phyloP scores from a whole-genome alignment of 2,329 filamentous ascomycete species.

The Phoma sp. region DNA sequence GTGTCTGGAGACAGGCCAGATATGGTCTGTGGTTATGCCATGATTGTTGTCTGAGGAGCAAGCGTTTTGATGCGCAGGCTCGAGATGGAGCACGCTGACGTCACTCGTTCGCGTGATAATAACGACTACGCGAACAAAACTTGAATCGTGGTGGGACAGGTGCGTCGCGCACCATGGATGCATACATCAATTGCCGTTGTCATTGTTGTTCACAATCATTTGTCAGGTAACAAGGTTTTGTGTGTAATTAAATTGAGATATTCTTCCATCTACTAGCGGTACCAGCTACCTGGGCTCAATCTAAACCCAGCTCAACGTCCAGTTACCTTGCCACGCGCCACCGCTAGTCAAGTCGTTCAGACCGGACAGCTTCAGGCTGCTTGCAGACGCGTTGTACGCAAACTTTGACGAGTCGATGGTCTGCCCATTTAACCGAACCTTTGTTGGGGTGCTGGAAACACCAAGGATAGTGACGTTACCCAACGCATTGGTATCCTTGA shows the following conservation, averaged over 20 bases:
- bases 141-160: conserved; percentile 23
- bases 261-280: too few relatives aligned
- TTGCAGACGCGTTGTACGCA: conserved; percentile 56
- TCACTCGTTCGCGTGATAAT: conserved; percentile 25
- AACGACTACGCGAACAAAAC: conserved; percentile 18
- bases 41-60: not conserved
- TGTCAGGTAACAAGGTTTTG: not conserved
- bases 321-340: conserved; percentile 65
- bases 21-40: conserved; percentile 14
- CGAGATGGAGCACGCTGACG: conserved; percentile 21
- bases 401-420: conserved; percentile 53
- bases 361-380: conserved; percentile 59
- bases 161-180: conserved; percentile 15
- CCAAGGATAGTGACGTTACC: conserved; percentile 70
- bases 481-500: conserved; percentile 63
- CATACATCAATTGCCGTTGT: conserved; percentile 2
- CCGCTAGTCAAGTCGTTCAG: conserved; percentile 56
- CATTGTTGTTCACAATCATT: not conserved
- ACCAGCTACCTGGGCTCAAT: not conserved
- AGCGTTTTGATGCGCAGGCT: conserved; percentile 10
- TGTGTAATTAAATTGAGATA: not conserved
- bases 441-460: conserved; percentile 51
- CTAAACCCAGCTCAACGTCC: conserved; percentile 62
- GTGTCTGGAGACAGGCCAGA: conserved; percentile 11
- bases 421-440: conserved; percentile 57